These are phyloP conservation scores for Xylaria polymorpha DNA, from an alignment of 2,329 filamentous ascomycete species.

Conservation along the genomic window DNA sequence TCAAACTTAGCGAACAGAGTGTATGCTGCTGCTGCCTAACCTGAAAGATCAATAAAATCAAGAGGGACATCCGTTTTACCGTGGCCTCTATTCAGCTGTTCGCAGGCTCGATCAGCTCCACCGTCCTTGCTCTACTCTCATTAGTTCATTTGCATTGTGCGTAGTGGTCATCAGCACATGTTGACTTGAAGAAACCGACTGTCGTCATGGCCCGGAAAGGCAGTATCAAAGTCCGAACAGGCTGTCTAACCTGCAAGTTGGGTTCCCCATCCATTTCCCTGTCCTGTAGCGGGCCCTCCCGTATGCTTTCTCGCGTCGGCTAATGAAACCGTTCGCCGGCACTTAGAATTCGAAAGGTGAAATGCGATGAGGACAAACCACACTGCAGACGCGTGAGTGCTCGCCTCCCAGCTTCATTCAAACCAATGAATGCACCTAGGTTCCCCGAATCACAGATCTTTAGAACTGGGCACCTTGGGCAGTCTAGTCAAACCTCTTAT, in stretches of 20 bases:
- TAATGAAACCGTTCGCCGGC: constrained; percentile 21
- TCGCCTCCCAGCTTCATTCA: not conserved
- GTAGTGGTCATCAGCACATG: not conserved
- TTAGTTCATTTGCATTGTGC: constrained; percentile 1
- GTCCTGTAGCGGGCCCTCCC: not conserved
- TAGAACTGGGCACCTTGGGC: not conserved
- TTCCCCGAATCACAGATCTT: not conserved
- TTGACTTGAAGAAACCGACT: constrained; percentile 16
- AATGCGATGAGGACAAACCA: constrained; percentile 48
- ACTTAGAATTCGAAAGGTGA: constrained; percentile 46
- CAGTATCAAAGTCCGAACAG: constrained; percentile 45
- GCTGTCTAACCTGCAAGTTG: constrained; percentile 46
- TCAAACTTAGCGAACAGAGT: not conserved
- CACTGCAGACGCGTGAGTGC: constrained; percentile 42
- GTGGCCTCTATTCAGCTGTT: not conserved
- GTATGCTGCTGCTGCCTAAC: too few species aligned
- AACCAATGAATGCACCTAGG: not conserved
- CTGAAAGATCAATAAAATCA: not conserved
- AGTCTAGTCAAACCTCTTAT: not conserved
- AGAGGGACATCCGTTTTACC: not conserved
- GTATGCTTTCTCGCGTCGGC: constrained; percentile 1
- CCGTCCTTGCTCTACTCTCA: not conserved
- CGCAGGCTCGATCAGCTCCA: not conserved
- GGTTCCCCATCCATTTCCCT: not conserved
- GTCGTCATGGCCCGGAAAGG: constrained; percentile 46